These are phyloP conservation scores for Cardiospermum halicacabum DNA, from an alignment of 345 rosid species.

Conservation along the genomic window DNA sequence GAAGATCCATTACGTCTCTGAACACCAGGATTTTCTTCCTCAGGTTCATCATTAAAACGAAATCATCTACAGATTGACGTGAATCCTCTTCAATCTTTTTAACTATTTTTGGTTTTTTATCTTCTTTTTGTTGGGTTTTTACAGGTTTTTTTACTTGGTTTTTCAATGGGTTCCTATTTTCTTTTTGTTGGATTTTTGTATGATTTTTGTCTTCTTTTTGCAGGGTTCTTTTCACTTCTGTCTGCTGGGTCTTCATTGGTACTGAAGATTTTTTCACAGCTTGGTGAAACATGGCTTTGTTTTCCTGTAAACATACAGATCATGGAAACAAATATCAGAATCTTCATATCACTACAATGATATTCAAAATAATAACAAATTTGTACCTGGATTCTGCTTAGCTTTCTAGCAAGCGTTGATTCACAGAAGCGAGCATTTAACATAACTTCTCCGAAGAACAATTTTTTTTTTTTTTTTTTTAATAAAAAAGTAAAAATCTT, in stretches of 20 bases:
- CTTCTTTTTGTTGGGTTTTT: conserved; percentile 28
- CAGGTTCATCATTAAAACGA: conserved; percentile 57
- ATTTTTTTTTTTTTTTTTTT: not conserved
- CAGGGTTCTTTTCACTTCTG: no score
- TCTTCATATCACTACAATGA: not conserved
- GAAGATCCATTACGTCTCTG: conserved; percentile 66
- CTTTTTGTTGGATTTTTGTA: conserved; percentile 28
- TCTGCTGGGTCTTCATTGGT: no score
- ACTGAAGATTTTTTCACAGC: conserved; percentile 23
- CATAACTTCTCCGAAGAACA: conserved; percentile 25
- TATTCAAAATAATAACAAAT: not conserved
- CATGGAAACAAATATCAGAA: not conserved
- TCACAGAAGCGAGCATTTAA: conserved; percentile 34
- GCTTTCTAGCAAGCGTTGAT: conserved; percentile 29
- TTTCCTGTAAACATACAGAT: not conserved
- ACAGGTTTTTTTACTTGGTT: conserved; percentile 32
- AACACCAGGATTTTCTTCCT: conserved; percentile 57
- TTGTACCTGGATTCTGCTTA: conserved; percentile 39
- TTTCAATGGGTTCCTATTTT: conserved; percentile 20
- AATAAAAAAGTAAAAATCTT: not conserved
- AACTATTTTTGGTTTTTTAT: conserved; percentile 21
- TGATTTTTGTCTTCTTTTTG: conserved; percentile 25
- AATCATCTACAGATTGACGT: conserved; percentile 30
- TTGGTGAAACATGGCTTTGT: conserved; percentile 18
- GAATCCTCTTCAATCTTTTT: conserved; percentile 17